Conservation (phyloP, 78 protist species). For the Bodo saltans region DNA sequence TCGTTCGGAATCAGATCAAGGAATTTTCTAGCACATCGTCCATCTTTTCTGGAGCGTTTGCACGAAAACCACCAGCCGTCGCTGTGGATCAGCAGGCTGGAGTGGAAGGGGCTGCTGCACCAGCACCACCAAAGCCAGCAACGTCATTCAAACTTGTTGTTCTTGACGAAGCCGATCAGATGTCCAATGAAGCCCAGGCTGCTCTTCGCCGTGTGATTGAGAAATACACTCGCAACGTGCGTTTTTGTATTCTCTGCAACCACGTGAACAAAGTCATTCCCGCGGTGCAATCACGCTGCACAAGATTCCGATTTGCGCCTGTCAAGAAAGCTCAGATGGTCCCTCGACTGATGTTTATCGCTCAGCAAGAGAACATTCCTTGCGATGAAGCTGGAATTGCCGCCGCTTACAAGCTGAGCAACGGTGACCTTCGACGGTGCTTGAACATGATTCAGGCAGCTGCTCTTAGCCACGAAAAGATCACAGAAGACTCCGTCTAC, state of each 20-base stretch:
- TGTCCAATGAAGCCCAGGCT: slow-evolving; percentile 86
- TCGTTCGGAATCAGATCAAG: slow-evolving; percentile 83
- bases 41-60: slow-evolving; percentile 44
- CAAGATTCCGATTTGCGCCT: slow-evolving; percentile 89
- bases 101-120: slow-evolving; percentile 74
- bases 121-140: slow-evolving; percentile 31
- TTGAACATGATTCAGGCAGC: slow-evolving; percentile 71
- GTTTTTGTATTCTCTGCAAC: slow-evolving; percentile 96
- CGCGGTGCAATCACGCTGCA: slow-evolving; percentile 96
- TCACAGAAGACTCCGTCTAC: slow-evolving; percentile 20
- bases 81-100: slow-evolving; percentile 92
- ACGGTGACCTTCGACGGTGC: slow-evolving; percentile 65
- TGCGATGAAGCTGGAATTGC: slow-evolving; percentile 16
- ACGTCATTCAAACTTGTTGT: slow-evolving; percentile 68
- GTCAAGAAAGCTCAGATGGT: slow-evolving; percentile 44
- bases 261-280: slow-evolving; percentile 87
- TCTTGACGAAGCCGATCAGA: slow-evolving; percentile 91
- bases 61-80: slow-evolving; percentile 69
- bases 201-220: slow-evolving; percentile 92
- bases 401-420: slow-evolving; percentile 32
- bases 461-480: slow-evolving; percentile 1
- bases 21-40: slow-evolving; percentile 59
- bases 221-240: slow-evolving; percentile 79
- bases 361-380: slow-evolving; percentile 41
- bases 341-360: slow-evolving; percentile 57